Evolutionary conservation across 177 flowering plant genomes (phyloP), one percentile per base, ranked within the genome.

Genomic region (Vitis hybrid): DNA sequence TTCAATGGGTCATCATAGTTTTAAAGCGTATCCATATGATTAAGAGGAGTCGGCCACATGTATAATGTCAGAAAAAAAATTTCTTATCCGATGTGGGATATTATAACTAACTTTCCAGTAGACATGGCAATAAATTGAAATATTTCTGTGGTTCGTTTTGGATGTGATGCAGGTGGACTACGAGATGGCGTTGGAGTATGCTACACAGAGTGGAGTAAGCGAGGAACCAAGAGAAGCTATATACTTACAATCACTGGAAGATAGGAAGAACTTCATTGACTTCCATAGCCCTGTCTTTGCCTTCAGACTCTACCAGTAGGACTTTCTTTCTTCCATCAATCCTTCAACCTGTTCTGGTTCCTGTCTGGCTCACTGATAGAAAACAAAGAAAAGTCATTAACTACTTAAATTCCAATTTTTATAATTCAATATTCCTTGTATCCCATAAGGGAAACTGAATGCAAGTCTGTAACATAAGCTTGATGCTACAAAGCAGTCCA

Each of bases 221-320:
- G 94, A 86, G 72, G 97, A 90, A 78, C 92, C 97, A 13, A 82
- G 86, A 77, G 98, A 95, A 85, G 75, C 70, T 62, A 74, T 89
- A 32, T 87, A 80, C 69, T 73, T 93, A 59, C 89, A 82, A 69
- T 60, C 92, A 34, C 67, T 93, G 64, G 91, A 85, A 67, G 60
- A 77, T 34, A 70, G 66, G 40, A 64, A 59, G 19, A 54, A 84
- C 8, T 90, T 87, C 63, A 54, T 86, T 10, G 91, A 91, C 45
- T 74, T 93, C 54, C 83, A 70, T 11, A 85, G 85, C 70, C 88
- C 97, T 4, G 66, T 74, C 15, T 93, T 84, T 73, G 90, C 88
- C 70, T 85, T 93, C 77, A 83, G 97, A 52, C 79, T 90, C 62
- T 63, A 86, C 61, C 75, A n/a, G 23, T 86, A 90, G 82, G 62